phyloP scores from a whole-genome alignment of 768 basidiomycete genomes.

The Sistotremastrum suecicum region DNA sequence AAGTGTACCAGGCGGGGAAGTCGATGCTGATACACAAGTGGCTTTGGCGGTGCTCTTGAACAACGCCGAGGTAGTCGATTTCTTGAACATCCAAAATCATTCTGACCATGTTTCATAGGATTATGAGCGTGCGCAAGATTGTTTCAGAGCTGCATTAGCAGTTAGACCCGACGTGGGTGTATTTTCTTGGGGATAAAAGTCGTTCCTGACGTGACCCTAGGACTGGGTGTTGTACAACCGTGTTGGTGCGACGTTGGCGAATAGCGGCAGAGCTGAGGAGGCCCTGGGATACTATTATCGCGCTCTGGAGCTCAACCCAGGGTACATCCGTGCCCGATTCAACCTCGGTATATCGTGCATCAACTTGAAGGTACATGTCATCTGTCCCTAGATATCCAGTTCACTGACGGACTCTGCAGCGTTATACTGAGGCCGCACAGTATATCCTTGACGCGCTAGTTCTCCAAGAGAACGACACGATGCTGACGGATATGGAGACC shows the following conservation, averaged over 20 bases:
- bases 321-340: slow-evolving; percentile 74
- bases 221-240: slow-evolving; percentile 91
- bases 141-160: slow-evolving; percentile 78
- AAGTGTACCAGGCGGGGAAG: slow-evolving; percentile 34
- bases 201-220: slow-evolving; percentile 21
- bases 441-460: slow-evolving; percentile 82
- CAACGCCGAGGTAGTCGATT: slow-evolving; percentile 57
- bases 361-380: slow-evolving; percentile 53
- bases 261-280: slow-evolving; percentile 63
- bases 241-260: slow-evolving; percentile 89
- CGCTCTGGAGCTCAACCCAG: slow-evolving; percentile 77
- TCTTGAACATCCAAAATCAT: not conserved
- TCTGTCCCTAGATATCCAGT: slow-evolving; percentile 3
- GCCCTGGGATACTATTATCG: slow-evolving; percentile 81
- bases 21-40: slow-evolving; percentile 93
- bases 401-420: slow-evolving; percentile 24
- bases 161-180: slow-evolving; percentile 68
- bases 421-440: slow-evolving; percentile 75
- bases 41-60: slow-evolving; percentile 90
- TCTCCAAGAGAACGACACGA: slow-evolving; percentile 71
- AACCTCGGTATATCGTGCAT: slow-evolving; percentile 90
- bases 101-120: slow-evolving; percentile 37
- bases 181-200: not conserved
- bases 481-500: slow-evolving; percentile 39
- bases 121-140: slow-evolving; percentile 84